Percentiles rank a stretch among this genome's conserved stretches.
phyloP scores from a whole-genome alignment of 805 yeast genomes.

The Monosporozyma yasuniensis region DNA sequence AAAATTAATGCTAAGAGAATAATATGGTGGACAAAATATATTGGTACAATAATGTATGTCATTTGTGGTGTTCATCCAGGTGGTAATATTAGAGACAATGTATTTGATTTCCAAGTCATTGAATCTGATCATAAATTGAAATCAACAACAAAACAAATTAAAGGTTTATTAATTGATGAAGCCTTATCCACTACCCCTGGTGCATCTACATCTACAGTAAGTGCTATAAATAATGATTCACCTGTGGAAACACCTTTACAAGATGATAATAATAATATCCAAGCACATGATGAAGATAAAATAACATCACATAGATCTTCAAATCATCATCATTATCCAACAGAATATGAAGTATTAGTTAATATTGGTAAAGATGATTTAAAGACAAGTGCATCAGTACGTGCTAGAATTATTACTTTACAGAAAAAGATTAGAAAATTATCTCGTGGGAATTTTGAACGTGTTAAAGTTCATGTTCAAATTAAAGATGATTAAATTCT shows the following conservation, averaged over 20 bases:
- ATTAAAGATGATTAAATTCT: slow-evolving; percentile 23
- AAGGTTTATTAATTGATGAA: slow-evolving; percentile 16
- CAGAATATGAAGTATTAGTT: slow-evolving; percentile 33
- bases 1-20: slow-evolving; percentile 37
- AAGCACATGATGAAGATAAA: neutral
- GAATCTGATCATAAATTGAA: slow-evolving; percentile 20
- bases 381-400: slow-evolving; percentile 50
- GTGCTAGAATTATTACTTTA: slow-evolving; percentile 47
- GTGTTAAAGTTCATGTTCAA: slow-evolving; percentile 44
- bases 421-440: slow-evolving; percentile 55
- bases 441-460: slow-evolving; percentile 41
- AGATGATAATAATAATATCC: neutral
- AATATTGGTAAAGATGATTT: slow-evolving; percentile 43
- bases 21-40: slow-evolving; percentile 65
- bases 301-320: neutral
- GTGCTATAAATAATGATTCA: neutral
- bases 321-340: neutral
- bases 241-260: neutral
- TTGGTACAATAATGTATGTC: slow-evolving; percentile 67
- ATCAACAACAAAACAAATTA: slow-evolving; percentile 11
- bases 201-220: too few relatives aligned
- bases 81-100: slow-evolving; percentile 60
- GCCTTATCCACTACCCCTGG: slow-evolving; percentile 5
- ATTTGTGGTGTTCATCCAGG: slow-evolving; percentile 78
- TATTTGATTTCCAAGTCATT: slow-evolving; percentile 37